These are phyloP conservation scores for Colletotrichum godetiae DNA, from an alignment of 2,329 filamentous ascomycete species.

Conservation along the genomic window DNA sequence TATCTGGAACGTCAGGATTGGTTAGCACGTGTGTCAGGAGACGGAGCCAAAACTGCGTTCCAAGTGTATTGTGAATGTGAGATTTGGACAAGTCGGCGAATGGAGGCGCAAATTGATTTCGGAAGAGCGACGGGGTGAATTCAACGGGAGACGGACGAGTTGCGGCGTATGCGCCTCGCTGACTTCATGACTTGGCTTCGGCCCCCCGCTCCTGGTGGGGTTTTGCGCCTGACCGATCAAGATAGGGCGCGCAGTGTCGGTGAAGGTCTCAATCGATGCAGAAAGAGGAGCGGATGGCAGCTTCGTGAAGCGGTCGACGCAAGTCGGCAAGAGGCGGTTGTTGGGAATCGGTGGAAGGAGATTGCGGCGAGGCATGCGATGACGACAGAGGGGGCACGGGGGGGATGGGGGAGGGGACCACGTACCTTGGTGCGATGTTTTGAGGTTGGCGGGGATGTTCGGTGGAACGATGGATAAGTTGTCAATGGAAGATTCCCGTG, in stretches of 20 bases:
- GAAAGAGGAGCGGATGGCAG: conserved; percentile 7
- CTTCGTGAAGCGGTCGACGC: conserved; percentile 17
- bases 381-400: conserved; percentile 53
- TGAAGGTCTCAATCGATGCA: conserved; percentile 28
- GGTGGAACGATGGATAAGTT: conserved; percentile 28
- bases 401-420: conserved; percentile 36
- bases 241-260: conserved; percentile 28
- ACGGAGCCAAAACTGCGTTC: conserved; percentile 8
- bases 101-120: conserved; percentile 1
- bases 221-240: conserved; percentile 34
- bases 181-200: conserved; percentile 35
- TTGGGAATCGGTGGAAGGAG: conserved; percentile 31
- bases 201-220: conserved; percentile 36
- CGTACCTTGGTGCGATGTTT: conserved; percentile 38
- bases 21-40: conserved; percentile 27
- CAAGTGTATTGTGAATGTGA: neutral
- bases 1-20: conserved; percentile 17
- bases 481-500: conserved; percentile 26
- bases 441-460: conserved; percentile 33
- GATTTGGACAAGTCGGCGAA: neutral
- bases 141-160: conserved; percentile 8
- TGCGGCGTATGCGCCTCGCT: conserved; percentile 36
- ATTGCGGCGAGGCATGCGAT: conserved; percentile 46
- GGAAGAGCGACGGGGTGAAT: neutral
- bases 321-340: conserved; percentile 17